Evolutionary conservation across 768 basidiomycete species (phyloP).

Genomic region (Psilocybe azurescens): DNA sequence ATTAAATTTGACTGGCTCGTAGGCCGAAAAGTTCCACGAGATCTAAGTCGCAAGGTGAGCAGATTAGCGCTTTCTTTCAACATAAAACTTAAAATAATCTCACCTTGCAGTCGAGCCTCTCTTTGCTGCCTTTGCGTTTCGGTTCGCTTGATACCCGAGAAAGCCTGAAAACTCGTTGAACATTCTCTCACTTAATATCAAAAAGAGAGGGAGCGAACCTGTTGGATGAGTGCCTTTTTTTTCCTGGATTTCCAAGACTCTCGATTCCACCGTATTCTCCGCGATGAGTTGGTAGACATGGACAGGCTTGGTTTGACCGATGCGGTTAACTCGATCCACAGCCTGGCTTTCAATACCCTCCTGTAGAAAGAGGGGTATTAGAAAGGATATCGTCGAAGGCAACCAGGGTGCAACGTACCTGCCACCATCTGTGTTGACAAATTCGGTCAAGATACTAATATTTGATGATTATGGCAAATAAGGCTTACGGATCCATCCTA

Average conservation of each 20-base stretch:
- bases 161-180: conserved; percentile 57
- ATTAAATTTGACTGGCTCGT: conserved; percentile 22
- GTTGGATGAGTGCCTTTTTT: conserved; percentile 79
- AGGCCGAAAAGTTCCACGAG: conserved; percentile 54
- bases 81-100: conserved; percentile 13
- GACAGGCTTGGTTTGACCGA: conserved; percentile 84
- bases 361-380: conserved; percentile 33
- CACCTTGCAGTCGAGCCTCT: conserved; percentile 84
- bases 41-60: conserved; percentile 41
- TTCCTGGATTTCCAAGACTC: conserved; percentile 88
- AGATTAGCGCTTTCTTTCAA: background rate
- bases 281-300: conserved; percentile 91
- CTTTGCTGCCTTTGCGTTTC: conserved; percentile 80
- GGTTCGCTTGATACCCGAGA: conserved; percentile 78
- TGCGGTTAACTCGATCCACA: conserved; percentile 81
- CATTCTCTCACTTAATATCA: background rate
- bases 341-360: conserved; percentile 88
- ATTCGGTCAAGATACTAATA: background rate
- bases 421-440: conserved; percentile 71
- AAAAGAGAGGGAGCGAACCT: conserved; percentile 45
- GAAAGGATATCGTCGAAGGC: conserved; percentile 2
- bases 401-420: conserved; percentile 39
- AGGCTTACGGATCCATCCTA: conserved; percentile 84
- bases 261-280: conserved; percentile 87
- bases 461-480: background rate